Base-by-base conservation (phyloP, 2,329 filamentous ascomycete genomes). In the Colletotrichum destructivum region DNA sequence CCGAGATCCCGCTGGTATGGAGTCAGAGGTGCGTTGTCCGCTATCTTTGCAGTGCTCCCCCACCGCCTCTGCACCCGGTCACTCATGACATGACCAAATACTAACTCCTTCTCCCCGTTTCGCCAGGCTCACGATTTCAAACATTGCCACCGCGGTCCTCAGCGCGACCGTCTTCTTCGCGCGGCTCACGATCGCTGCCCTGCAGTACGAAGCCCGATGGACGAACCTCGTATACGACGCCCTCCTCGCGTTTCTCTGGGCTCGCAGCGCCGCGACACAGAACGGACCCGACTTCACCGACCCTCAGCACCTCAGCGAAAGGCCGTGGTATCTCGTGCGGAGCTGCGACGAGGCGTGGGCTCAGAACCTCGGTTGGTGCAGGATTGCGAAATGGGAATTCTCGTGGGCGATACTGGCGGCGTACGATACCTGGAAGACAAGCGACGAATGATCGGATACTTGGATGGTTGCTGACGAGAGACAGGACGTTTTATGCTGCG, bases 101-200 rank as follows among this genome's bases (percentile, higher is more conserved):
- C 51, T 64, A 23, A 64, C 49, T 18, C 18, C 18, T 7, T 3
- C 2, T 12, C 18, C 23, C 13, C 23, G 9, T n/a, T 23, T 46
- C 18, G 16, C 4, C 40, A 82, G 79, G 40, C 49, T 79, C 6
- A 74, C 75, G 13, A 77, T 76, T 38, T 79, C 77, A 0, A 79
- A 78, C 66, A 68, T 80, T 11, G 78, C 76, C 57, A 76, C 79
- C 16, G 75, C 79, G 6, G 71, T 79, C n/a, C 75, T 82, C 5
- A 75, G 76, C n/a, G 57, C 78, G 21, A 72, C 78, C 63, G 65
- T 81, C 16, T 72, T 79, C 60, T 47, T 78, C 55, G 74, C 75
- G 21, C 78, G 79, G 23, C 60, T 74, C 21, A 57, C 73, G 51
- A 76, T 79, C 65, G 59, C 72, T 3, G 69, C 71, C 18, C 66